Evolutionary conservation across 1,284 basidiomycete species (phyloP).

Genomic region (Ganoderma lucidum): DNA sequence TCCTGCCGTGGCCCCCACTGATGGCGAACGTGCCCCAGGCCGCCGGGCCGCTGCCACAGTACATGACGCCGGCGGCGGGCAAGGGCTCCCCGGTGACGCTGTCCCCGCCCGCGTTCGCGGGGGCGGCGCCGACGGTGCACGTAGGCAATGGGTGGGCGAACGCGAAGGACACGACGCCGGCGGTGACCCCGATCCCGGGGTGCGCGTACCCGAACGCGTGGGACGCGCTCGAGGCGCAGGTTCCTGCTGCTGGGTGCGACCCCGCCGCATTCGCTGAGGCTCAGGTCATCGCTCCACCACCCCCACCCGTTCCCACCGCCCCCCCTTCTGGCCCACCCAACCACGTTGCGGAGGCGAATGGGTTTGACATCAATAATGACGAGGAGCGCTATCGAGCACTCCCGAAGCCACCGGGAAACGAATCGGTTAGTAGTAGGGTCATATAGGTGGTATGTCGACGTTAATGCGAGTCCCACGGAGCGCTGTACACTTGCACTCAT

Average conservation of each 20-base stretch:
- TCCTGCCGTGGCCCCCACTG: constrained; percentile 66
- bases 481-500: neutral
- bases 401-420: neutral
- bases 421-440: neutral
- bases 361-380: neutral
- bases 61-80: constrained; percentile 54
- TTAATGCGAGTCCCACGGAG: neutral
- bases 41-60: constrained; percentile 60
- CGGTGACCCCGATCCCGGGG: constrained; percentile 64
- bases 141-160: constrained; percentile 81
- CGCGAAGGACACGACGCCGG: constrained; percentile 57
- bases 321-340: neutral
- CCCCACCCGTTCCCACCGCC: neutral
- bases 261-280: neutral
- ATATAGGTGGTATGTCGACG: neutral
- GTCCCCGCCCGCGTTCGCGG: constrained; percentile 61
- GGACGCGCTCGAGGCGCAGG: constrained; percentile 34
- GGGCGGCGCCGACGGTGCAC: constrained; percentile 53
- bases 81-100: constrained; percentile 69
- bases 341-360: neutral
- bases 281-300: neutral
- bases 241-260: constrained; percentile 35
- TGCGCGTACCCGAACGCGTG: constrained; percentile 73
- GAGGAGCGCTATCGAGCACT: neutral
- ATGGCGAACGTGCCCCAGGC: constrained; percentile 53